Base-by-base conservation (phyloP, 345 rosid genomes). In the Draba incana region DNA sequence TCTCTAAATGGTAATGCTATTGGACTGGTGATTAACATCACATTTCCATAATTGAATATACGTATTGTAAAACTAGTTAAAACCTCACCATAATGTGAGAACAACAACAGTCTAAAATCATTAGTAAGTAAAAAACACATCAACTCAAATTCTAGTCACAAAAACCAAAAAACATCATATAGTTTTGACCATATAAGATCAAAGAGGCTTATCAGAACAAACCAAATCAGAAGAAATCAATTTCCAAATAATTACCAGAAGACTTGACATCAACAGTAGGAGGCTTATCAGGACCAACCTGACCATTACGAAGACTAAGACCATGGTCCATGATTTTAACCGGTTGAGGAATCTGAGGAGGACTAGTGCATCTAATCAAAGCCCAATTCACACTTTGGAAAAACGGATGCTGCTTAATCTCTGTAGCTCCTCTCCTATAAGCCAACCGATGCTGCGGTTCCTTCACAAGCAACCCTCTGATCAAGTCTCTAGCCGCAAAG, bases 361-460 rank as follows among this genome's bases (percentile, higher is more conserved):
- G 97, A 50, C 56, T 82, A 4, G 90, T 80, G 56, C 97, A 90
- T 3, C 97, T 88, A 59, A 88, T 88, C 61, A 90, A 80, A 14
- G 97, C 97, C 97, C 97, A 90, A 43, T 90, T 90, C 39, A 84
- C 78, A 20, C 85, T 85, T 58, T 84, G 88, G 65, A 90, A 88
- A 82, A 90, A 90, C 0, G 89, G 95, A 49, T 90, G 97, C 68
- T 84, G 95, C 58, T 90, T 90, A 2, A 90, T 72, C 83, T 90
- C 95, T 2, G 92, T 72, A 8, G 97, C 97, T 27, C 97, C 97
- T 43, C 97, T 86, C 63, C 84, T 75, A 59, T 84, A 86, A 37
- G 83, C 97, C 69, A 90, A 81, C 39, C 95, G 77, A 20, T 85
- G 86, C 65, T 83, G 91, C 1, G 97, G 97, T 65, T 91, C 97